phyloP scores from a whole-genome alignment of 106 monocot genomes.

The Dioscorea alata region DNA sequence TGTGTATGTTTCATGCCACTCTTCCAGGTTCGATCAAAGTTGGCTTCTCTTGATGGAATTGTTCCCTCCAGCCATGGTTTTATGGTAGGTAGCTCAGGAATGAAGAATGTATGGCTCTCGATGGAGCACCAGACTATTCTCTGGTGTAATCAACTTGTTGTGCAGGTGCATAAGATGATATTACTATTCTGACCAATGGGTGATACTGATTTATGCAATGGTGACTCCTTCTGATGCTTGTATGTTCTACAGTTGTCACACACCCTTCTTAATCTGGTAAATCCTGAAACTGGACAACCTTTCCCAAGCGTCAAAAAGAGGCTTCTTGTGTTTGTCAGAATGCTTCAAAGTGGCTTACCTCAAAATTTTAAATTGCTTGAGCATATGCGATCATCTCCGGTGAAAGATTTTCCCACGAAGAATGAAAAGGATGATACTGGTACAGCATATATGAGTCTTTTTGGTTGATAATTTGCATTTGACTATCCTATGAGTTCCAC shows the following conservation, averaged over 20 bases:
- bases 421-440: slow-evolving; percentile 17
- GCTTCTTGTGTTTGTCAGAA: slow-evolving; percentile 67
- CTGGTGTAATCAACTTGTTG: slow-evolving; percentile 98
- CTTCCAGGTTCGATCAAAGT: slow-evolving; percentile 75
- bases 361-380: slow-evolving; percentile 53
- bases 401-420: slow-evolving; percentile 10
- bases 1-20: neutral
- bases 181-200: neutral
- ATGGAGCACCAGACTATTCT: slow-evolving; percentile 94
- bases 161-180: slow-evolving; percentile 51
- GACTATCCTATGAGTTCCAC: neutral
- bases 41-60: slow-evolving; percentile 86
- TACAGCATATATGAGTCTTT: slow-evolving; percentile 5
- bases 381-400: slow-evolving; percentile 14
- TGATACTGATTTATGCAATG: slow-evolving; percentile 5
- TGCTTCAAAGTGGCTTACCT: slow-evolving; percentile 85
- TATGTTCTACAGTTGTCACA: slow-evolving; percentile 64
- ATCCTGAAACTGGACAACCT: slow-evolving; percentile 57
- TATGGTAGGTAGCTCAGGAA: slow-evolving; percentile 67
- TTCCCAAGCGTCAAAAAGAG: slow-evolving; percentile 55
- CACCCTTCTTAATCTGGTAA: slow-evolving; percentile 70
- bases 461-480: neutral
- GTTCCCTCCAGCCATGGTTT: slow-evolving; percentile 88
- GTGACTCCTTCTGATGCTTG: neutral
- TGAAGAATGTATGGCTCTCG: slow-evolving; percentile 92